Evolutionary conservation across 495 filamentous ascomycete genomes (phyloP).

Genomic region (Neurospora tetrasperma): DNA sequence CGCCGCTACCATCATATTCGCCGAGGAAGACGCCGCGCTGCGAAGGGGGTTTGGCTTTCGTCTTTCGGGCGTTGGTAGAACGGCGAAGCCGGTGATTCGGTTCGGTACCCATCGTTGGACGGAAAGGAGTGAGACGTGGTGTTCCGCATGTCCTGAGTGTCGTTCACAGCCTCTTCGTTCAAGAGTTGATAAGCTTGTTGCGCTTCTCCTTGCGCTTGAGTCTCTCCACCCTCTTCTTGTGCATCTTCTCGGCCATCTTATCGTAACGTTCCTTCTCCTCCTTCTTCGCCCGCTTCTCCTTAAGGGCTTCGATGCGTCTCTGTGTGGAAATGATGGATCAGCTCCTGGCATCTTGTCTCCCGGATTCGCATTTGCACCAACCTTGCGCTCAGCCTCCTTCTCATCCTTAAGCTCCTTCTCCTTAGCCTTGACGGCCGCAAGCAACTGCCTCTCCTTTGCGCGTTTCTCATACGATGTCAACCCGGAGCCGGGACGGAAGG

Average conservation of each 20-base stretch:
- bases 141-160: neutral
- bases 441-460: slow-evolving; percentile 48
- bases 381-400: slow-evolving; percentile 79
- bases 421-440: slow-evolving; percentile 68
- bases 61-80: neutral
- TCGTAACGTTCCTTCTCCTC: slow-evolving; percentile 90
- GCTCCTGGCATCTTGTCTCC: neutral
- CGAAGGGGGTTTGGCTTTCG: neutral
- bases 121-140: neutral
- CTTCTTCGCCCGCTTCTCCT: slow-evolving; percentile 72
- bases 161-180: slow-evolving; percentile 23
- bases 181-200: slow-evolving; percentile 92
- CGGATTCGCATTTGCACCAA: slow-evolving; percentile 25
- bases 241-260: slow-evolving; percentile 96
- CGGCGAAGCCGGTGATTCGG: neutral
- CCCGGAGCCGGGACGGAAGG: slow-evolving; percentile 77
- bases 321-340: slow-evolving; percentile 23
- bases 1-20: neutral
- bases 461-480: slow-evolving; percentile 71
- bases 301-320: slow-evolving; percentile 67
- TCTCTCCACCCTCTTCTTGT: slow-evolving; percentile 84
- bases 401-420: slow-evolving; percentile 95
- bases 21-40: neutral
- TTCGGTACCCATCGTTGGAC: neutral
- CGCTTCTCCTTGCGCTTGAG: slow-evolving; percentile 92